phyloP scores from a whole-genome alignment of 176 grass and related monocot species.

The Juncus effusus region DNA sequence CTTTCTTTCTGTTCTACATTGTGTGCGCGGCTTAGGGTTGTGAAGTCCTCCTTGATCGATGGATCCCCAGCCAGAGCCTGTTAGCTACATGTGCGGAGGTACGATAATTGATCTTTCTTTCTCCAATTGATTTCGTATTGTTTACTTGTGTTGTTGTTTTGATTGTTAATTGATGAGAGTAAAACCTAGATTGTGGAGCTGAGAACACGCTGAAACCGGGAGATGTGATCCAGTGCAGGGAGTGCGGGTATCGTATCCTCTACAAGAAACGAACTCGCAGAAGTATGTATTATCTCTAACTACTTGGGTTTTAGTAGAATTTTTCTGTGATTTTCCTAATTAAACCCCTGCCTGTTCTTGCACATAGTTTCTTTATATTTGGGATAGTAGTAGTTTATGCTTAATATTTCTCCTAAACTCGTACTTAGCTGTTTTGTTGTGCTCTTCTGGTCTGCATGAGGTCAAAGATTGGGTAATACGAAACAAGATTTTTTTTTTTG shows the following conservation, averaged over 20 bases:
- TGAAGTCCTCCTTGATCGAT: slow-evolving; percentile 7
- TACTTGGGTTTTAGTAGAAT: neutral
- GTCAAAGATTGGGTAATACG: too few relatives aligned
- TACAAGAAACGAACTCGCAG: slow-evolving; percentile 54
- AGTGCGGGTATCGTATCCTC: slow-evolving; percentile 47
- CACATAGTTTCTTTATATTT: neutral
- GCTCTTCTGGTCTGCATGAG: too few relatives aligned
- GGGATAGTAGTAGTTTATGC: neutral
- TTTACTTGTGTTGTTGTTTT: neutral
- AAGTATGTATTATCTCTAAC: slow-evolving; percentile 9
- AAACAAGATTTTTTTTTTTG: too few relatives aligned
- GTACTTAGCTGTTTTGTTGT: neutral
- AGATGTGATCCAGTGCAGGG: slow-evolving; percentile 45
- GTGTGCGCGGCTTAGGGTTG: too few relatives aligned
- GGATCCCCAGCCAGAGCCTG: slow-evolving; percentile 44
- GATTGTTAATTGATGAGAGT: neutral
- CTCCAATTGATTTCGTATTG: neutral
- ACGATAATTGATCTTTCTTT: neutral
- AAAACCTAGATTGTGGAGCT: slow-evolving; percentile 37
- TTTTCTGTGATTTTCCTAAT: neutral
- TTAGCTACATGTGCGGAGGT: slow-evolving; percentile 44
- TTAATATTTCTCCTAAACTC: neutral
- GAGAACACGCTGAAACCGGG: slow-evolving; percentile 39
- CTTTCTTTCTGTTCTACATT: too few relatives aligned
- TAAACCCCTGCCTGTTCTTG: slow-evolving; percentile 5